Evolutionary conservation across 352 stramenopile genomes (phyloP).

Genomic region (Phytophthora uliginosa): DNA sequence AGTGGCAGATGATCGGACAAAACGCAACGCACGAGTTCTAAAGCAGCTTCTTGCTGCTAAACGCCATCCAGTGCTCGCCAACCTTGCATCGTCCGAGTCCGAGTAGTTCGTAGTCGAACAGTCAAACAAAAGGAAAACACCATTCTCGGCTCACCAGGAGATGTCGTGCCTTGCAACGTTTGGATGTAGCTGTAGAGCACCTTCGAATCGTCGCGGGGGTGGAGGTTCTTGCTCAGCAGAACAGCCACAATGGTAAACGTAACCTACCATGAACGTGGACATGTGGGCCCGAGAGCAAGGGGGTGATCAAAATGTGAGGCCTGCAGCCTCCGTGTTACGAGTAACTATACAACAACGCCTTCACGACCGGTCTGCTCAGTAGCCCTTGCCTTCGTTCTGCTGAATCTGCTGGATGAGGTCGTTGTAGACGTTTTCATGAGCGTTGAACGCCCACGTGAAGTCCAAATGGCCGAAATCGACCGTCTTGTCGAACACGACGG

Average conservation of each 20-base stretch:
- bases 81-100: constrained; percentile 6
- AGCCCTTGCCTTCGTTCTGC: constrained; percentile 47
- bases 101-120: too few relatives aligned
- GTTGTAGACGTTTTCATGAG: constrained; percentile 44
- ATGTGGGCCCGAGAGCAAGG: too few relatives aligned
- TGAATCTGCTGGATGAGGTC: constrained; percentile 52
- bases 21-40: constrained; percentile 48
- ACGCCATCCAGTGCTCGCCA: constrained; percentile 43
- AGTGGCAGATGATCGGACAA: constrained; percentile 34
- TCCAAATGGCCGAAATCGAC: constrained; percentile 57
- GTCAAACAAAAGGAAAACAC: too few relatives aligned
- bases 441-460: constrained; percentile 57
- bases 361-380: constrained; percentile 17
- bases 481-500: constrained; percentile 47
- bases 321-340: too few relatives aligned
- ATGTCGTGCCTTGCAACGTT: too few relatives aligned
- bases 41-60: constrained; percentile 58
- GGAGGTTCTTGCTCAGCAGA: too few relatives aligned
- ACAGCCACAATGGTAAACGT: too few relatives aligned
- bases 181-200: too few relatives aligned
- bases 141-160: too few relatives aligned
- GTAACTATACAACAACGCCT: not conserved
- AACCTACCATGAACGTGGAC: too few relatives aligned
- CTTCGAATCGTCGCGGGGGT: too few relatives aligned
- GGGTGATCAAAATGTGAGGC: too few relatives aligned